Evolutionary conservation across 2,329 filamentous ascomycete genomes (phyloP).

Genomic region (Fusarium dlaminii): DNA sequence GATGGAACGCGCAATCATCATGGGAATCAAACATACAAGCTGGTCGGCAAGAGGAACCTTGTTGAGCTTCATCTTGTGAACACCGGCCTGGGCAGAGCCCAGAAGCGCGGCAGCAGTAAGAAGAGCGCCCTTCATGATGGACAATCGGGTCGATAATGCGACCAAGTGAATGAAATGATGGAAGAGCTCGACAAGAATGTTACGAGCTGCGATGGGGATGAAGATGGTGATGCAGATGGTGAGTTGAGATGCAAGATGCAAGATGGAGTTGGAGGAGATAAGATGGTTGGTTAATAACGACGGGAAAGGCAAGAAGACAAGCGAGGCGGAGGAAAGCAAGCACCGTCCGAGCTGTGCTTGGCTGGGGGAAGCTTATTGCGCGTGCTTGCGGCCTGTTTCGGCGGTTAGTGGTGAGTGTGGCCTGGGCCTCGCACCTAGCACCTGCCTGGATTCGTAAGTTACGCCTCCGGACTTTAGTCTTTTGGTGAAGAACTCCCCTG

Average conservation of each 20-base stretch:
- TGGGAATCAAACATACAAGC: conserved; percentile 70
- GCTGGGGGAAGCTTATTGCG: conserved; percentile 37
- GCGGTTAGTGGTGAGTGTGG: conserved; percentile 14
- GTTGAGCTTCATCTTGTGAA: conserved; percentile 98
- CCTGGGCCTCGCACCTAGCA: conserved; percentile 22
- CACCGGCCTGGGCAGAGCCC: conserved; percentile 82
- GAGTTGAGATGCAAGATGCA: conserved; percentile 22
- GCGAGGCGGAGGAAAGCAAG: conserved; percentile 35
- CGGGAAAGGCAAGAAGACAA: background rate
- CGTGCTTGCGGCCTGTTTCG: conserved; percentile 42
- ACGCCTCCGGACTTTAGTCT: conserved; percentile 24
- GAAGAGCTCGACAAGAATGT: conserved; percentile 10
- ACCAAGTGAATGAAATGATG: conserved; percentile 5
- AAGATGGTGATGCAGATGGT: conserved; percentile 8
- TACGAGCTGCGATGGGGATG: conserved; percentile 23
- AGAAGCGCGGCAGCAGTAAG: conserved; percentile 83
- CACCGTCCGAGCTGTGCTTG: conserved; percentile 17
- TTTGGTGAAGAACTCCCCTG: conserved; percentile 25
- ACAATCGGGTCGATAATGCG: conserved; percentile 39
- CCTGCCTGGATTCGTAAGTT: conserved; percentile 38
- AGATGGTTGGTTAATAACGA: conserved; percentile 34
- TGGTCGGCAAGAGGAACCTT: conserved; percentile 94
- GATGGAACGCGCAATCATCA: background rate
- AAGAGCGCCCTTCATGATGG: conserved; percentile 85
- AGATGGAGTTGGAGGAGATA: conserved; percentile 39